Percentiles rank a stretch among this genome's conserved stretches.
These are phyloP conservation scores for Jatropha podagrica DNA, from an alignment of 441 rosid genomes.

Conservation along the genomic window DNA sequence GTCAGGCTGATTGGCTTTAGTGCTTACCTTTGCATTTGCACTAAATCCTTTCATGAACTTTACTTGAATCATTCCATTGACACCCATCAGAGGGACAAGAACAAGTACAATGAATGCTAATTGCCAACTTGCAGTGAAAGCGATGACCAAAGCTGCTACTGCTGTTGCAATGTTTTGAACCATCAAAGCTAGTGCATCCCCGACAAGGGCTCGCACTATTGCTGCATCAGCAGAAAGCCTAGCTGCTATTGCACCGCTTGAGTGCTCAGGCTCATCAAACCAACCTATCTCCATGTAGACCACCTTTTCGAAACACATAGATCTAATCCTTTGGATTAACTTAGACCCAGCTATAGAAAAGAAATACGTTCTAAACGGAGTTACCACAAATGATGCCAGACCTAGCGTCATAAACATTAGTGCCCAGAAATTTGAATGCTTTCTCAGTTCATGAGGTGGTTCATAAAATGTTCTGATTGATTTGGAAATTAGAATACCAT, in stretches of 20 bases:
- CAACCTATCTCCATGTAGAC: conserved; percentile 80
- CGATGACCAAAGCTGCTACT: conserved; percentile 56
- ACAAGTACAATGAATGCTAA: conserved; percentile 62
- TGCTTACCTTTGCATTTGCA: conserved; percentile 66
- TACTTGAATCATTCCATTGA: conserved; percentile 54
- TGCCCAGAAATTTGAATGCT: conserved; percentile 56
- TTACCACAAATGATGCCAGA: conserved; percentile 40
- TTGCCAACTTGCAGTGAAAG: conserved; percentile 79
- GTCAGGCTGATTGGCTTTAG: not conserved
- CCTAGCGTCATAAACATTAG: conserved; percentile 54
- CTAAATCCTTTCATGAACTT: conserved; percentile 75
- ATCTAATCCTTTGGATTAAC: conserved; percentile 55
- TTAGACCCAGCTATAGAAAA: conserved; percentile 69
- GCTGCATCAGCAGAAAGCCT: conserved; percentile 83
- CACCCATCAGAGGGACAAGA: conserved; percentile 58
- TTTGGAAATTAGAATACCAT: conserved; percentile 47
- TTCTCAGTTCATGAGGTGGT: conserved; percentile 35
- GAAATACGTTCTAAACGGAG: conserved; percentile 42
- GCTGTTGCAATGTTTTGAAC: conserved; percentile 64
- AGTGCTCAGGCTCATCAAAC: conserved; percentile 77
- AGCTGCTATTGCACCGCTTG: conserved; percentile 81
- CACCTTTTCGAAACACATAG: conserved; percentile 76
- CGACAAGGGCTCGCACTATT: conserved; percentile 56
- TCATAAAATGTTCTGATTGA: conserved; percentile 49
- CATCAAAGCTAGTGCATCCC: conserved; percentile 61